Conservation (phyloP, 352 stramenopile genomes). For the Elongisporangium senticosum region DNA sequence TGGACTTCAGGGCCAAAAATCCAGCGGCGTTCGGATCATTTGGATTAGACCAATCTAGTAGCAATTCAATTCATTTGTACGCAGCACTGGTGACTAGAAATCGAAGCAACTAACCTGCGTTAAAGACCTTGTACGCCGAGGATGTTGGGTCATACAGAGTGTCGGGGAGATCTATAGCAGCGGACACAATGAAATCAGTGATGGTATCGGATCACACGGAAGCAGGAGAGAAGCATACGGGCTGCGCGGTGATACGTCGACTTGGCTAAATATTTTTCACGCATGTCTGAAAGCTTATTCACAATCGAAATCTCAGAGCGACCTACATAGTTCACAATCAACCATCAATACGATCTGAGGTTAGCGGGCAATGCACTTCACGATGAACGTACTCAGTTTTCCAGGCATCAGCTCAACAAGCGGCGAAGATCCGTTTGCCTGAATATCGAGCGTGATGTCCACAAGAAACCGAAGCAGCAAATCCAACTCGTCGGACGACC, state of each 20-base stretch:
- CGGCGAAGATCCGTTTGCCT: constrained; percentile 40
- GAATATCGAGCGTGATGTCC: constrained; percentile 54
- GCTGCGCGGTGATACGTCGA: constrained; percentile 28
- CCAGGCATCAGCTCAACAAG: constrained; percentile 8
- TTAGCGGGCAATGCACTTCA: not conserved
- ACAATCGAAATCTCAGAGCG: constrained; percentile 48
- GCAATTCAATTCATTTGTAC: constrained; percentile 2
- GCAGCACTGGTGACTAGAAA: not conserved
- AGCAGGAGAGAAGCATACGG: constrained; percentile 22
- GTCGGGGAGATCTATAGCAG: constrained; percentile 40
- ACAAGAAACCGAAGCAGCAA: constrained; percentile 52
- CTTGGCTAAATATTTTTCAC: constrained; percentile 36
- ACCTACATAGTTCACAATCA: constrained; percentile 12
- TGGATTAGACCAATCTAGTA: constrained; percentile 41
- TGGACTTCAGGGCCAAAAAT: constrained; percentile 34
- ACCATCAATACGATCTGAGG: too few species aligned
- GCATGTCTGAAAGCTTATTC: constrained; percentile 61
- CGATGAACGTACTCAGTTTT: constrained; percentile 2
- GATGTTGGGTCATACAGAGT: constrained; percentile 49
- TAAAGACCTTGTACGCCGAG: constrained; percentile 66
- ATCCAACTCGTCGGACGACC: constrained; percentile 49
- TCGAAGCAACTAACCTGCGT: constrained; percentile 25
- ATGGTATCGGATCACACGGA: not conserved
- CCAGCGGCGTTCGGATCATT: constrained; percentile 54
- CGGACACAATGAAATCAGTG: constrained; percentile 3